Evolutionary conservation across 768 basidiomycete species (phyloP).

Genomic region (Lactifluus subvellereus): DNA sequence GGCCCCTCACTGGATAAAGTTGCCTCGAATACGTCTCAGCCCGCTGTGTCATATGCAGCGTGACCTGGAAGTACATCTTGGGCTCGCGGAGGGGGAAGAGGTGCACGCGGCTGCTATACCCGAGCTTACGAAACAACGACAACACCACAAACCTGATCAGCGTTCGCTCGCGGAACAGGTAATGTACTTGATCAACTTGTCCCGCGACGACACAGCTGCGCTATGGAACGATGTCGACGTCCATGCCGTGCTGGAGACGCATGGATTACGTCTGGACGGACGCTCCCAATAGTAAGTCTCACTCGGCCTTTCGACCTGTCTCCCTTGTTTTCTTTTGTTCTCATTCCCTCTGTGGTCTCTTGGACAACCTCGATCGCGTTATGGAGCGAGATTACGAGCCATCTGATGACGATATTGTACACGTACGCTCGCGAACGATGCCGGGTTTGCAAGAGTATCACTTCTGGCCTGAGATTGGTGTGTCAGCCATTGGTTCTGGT

Average conservation of each 20-base stretch:
- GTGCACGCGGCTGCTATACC: conserved; percentile 24
- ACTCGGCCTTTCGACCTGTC: conserved; percentile 8
- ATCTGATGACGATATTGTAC: conserved; percentile 67
- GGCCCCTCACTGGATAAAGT: not conserved
- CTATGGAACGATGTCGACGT: conserved; percentile 64
- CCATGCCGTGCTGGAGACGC: conserved; percentile 49
- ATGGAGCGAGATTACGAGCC: conserved; percentile 35
- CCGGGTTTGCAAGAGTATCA: conserved; percentile 65
- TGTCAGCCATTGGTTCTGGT: conserved; percentile 20
- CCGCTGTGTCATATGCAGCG: conserved; percentile 32
- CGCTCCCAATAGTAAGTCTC: conserved; percentile 64
- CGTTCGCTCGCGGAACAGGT: conserved; percentile 43
- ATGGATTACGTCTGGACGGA: conserved; percentile 51
- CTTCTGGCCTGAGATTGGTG: conserved; percentile 59
- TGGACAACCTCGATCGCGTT: not conserved
- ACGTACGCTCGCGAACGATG: conserved; percentile 68
- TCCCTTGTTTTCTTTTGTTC: not conserved
- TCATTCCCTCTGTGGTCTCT: not conserved
- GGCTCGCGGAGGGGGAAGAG: conserved; percentile 5
- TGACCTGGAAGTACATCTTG: conserved; percentile 3
- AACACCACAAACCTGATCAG: conserved; percentile 3
- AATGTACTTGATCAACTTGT: conserved; percentile 50
- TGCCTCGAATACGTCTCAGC: conserved; percentile 21
- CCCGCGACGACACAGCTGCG: conserved; percentile 56
- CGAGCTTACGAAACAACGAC: conserved; percentile 16